A percentile compares a stretch with the other conserved stretches of the same genome.
Evolutionary conservation across 257 asterid species (phyloP).

Genomic region (Solanum sejunctum): DNA sequence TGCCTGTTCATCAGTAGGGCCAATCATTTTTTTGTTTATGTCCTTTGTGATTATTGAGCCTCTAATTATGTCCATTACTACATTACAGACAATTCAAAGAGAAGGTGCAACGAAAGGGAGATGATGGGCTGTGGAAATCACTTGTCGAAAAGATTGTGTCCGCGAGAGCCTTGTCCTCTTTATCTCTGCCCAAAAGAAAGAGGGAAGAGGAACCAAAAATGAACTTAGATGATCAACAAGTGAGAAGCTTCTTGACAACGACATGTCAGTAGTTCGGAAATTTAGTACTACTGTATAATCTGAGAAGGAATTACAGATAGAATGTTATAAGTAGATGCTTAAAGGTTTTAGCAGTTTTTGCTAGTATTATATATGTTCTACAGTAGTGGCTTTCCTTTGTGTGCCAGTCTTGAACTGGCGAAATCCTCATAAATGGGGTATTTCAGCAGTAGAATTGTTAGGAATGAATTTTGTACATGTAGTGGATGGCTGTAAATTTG

Average conservation of each 20-base stretch:
- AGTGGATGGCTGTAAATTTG: not conserved
- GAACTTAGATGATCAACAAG: constrained; percentile 12
- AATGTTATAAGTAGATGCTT: not conserved
- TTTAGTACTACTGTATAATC: not conserved
- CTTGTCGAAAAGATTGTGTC: constrained; percentile 60
- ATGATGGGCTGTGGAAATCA: constrained; percentile 46
- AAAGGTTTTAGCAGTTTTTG: not conserved
- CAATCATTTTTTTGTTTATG: not conserved
- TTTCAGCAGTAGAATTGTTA: not conserved
- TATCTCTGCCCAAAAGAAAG: constrained; percentile 51
- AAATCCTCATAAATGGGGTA: not conserved
- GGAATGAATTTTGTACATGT: not conserved
- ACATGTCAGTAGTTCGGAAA: not conserved
- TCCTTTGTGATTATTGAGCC: not conserved
- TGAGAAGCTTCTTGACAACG: constrained; percentile 20
- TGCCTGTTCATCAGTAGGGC: constrained; percentile 2
- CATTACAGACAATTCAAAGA: constrained; percentile 59
- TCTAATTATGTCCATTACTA: not conserved
- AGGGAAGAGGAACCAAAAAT: constrained; percentile 36
- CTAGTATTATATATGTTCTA: not conserved
- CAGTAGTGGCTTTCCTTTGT: not conserved
- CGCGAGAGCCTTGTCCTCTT: constrained; percentile 45
- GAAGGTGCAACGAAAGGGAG: constrained; percentile 33
- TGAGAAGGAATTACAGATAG: not conserved
- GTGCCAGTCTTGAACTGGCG: not conserved